These are phyloP conservation scores for Cyclaneusma minus DNA, from an alignment of 2,329 filamentous ascomycete species.

Conservation along the genomic window DNA sequence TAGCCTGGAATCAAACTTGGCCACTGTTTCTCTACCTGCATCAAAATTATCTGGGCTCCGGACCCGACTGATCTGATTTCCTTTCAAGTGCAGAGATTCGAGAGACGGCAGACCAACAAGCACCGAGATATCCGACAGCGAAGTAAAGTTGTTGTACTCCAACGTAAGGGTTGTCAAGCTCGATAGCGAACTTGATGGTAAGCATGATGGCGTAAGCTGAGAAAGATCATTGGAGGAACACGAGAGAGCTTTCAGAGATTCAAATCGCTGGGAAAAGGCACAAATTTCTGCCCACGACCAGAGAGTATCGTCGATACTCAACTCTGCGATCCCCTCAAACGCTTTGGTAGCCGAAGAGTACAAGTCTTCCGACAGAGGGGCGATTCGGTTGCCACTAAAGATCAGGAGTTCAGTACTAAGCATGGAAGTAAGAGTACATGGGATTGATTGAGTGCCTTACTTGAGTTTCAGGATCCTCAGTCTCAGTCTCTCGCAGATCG, in stretches of 20 bases:
- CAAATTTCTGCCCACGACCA: slow-evolving; percentile 50
- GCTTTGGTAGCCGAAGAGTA: slow-evolving; percentile 16
- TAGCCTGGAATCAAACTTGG: slow-evolving; percentile 11
- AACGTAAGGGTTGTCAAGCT: slow-evolving; percentile 50
- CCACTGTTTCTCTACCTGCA: slow-evolving; percentile 1
- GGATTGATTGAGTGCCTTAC: slow-evolving; percentile 28
- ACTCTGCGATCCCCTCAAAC: slow-evolving; percentile 37
- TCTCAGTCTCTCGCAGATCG: slow-evolving; percentile 55
- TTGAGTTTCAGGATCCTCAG: slow-evolving; percentile 55
- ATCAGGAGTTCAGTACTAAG: slow-evolving; percentile 1
- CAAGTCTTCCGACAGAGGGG: slow-evolving; percentile 27
- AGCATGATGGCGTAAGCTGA: slow-evolving; percentile 27
- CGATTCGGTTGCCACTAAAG: slow-evolving; percentile 58
- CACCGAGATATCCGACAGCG: slow-evolving; percentile 38
- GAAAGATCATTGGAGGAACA: slow-evolving; percentile 43
- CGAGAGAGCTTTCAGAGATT: slow-evolving; percentile 31
- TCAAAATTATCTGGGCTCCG: slow-evolving; percentile 6
- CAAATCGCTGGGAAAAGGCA: slow-evolving; percentile 36
- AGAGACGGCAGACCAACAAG: slow-evolving; percentile 36
- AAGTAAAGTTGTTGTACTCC: slow-evolving; percentile 55
- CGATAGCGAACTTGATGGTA: slow-evolving; percentile 17
- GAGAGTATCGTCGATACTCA: slow-evolving; percentile 53
- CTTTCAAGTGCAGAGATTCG: slow-evolving; percentile 55
- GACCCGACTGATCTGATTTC: slow-evolving; percentile 48
- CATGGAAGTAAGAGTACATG: slow-evolving; percentile 1